Evolutionary conservation across 768 basidiomycete species (phyloP), one percentile per base, ranked within the genome.

Genomic region (Coprinellus aureogranulatus): DNA sequence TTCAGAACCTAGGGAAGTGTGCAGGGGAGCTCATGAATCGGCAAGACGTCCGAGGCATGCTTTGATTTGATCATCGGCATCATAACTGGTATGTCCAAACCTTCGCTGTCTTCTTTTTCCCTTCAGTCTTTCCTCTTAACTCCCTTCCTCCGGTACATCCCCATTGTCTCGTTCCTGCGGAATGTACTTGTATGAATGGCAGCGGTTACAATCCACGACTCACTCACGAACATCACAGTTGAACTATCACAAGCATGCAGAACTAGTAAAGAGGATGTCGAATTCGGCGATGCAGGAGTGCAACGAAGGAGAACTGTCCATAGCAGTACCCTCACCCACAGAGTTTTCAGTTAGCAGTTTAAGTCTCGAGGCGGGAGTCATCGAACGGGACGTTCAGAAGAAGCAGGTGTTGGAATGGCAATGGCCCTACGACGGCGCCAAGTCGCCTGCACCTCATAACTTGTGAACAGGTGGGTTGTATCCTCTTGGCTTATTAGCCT

Each of bases 221-320:
- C 89, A 14, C 80, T 92, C 54, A 77, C 81, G 25, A 85, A 81
- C 61, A 75, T 92, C 63, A 79, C 75, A 85, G 11, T 80, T 82
- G 62, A 92, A 97, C 69, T 87, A 89, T 58, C 92, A 94, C 66
- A 82, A 84, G 54, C 94, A 96, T 73, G 92, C 94, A 5, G 97
- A 97, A 68, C 78, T 95, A 58, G 98, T 97, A 78, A 82, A 97
- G 58, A 89, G 88, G 74, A 72, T 97, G 40, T 98, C n/a, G n/a
- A n/a, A 94, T 75, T 84, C 92, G 0, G 92, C 96, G 0, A 78
- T 94, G 52, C 85, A 92, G 59, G 97, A 98, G 66, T 83, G 86
- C 41, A 94, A 96, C 62, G 94, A 98, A 69, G 97, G 96, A 57
- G 97, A 98, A 72, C 70, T 99, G 30, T 92, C 98, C 59, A 90